These are phyloP conservation scores for Pseudopyricularia cyperi DNA, from an alignment of 2,329 filamentous ascomycete genomes.

Conservation along the genomic window DNA sequence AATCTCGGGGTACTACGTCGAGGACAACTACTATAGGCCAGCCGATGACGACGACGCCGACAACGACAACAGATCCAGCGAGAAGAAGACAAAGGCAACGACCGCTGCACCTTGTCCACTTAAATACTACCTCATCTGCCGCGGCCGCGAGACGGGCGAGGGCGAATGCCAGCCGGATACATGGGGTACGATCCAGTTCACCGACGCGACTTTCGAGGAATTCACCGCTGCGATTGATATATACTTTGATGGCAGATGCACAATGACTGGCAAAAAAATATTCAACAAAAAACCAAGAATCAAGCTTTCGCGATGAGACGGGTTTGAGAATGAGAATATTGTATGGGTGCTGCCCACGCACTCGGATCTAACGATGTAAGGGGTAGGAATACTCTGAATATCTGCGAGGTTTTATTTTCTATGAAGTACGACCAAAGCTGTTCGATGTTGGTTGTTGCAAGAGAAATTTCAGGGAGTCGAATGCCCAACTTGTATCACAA, in stretches of 20 bases:
- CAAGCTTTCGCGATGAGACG: too few species aligned
- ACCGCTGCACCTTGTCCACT: slow-evolving; percentile 5
- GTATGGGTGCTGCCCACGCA: too few species aligned
- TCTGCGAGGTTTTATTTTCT: too few species aligned
- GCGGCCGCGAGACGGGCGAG: slow-evolving; percentile 11
- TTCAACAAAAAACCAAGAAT: background rate
- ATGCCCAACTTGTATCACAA: too few species aligned
- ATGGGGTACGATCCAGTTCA: slow-evolving; percentile 13
- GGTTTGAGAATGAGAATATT: too few species aligned
- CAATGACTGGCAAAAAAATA: slow-evolving; percentile 13
- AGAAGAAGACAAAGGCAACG: background rate
- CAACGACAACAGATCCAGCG: background rate
- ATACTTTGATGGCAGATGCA: slow-evolving; percentile 8
- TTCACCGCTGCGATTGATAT: slow-evolving; percentile 13
- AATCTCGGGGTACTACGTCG: slow-evolving; percentile 10
- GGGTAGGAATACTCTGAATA: too few species aligned
- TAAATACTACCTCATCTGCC: slow-evolving; percentile 12
- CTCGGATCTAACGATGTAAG: too few species aligned
- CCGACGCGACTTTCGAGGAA: slow-evolving; percentile 12
- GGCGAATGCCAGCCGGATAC: slow-evolving; percentile 10
- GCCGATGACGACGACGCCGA: slow-evolving; percentile 2
- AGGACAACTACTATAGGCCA: slow-evolving; percentile 3
- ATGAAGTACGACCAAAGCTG: too few species aligned
- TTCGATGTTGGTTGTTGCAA: too few species aligned
- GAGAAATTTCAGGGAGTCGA: too few species aligned